phyloP scores from a whole-genome alignment of 2,329 filamentous ascomycete genomes.

The Aspergillus proliferans region DNA sequence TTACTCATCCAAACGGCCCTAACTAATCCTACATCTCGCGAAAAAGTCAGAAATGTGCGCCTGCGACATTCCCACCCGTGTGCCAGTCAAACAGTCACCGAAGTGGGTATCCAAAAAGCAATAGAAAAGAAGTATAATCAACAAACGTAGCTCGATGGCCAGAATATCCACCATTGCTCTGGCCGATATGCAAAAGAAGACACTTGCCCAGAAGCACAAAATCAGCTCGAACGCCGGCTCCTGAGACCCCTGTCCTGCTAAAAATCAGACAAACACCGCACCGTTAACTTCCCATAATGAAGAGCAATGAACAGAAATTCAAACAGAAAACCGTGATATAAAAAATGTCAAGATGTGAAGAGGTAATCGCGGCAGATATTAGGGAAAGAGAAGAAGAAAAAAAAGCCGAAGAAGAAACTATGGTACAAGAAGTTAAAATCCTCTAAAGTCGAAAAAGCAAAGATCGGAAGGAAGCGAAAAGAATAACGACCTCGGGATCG shows the following conservation, averaged over 20 bases:
- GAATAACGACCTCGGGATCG: constrained; percentile 1
- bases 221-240: constrained; percentile 26
- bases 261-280: constrained; percentile 30
- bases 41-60: constrained; percentile 6
- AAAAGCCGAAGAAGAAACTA: constrained; percentile 21
- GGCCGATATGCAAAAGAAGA: constrained; percentile 16
- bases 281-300: constrained; percentile 25
- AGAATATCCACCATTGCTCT: constrained; percentile 13
- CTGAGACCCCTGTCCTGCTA: constrained; percentile 24
- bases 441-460: background rate
- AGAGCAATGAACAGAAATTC: constrained; percentile 6
- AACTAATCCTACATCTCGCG: constrained; percentile 30
- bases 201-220: constrained; percentile 13
- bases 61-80: constrained; percentile 15
- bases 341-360: constrained; percentile 15
- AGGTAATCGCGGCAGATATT: constrained; percentile 5
- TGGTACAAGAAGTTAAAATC: constrained; percentile 24
- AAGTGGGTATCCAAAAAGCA: constrained; percentile 26
- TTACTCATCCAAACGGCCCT: constrained; percentile 16
- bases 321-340: constrained; percentile 3
- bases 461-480: constrained; percentile 7
- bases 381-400: constrained; percentile 12
- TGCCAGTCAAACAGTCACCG: constrained; percentile 15
- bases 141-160: constrained; percentile 7
- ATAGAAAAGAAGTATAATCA: constrained; percentile 6